A percentile compares a stretch with the other conserved stretches of the same genome.
These are phyloP conservation scores for Penium margaritaceum DNA, from an alignment of 139 green algal species.

Conservation along the genomic window DNA sequence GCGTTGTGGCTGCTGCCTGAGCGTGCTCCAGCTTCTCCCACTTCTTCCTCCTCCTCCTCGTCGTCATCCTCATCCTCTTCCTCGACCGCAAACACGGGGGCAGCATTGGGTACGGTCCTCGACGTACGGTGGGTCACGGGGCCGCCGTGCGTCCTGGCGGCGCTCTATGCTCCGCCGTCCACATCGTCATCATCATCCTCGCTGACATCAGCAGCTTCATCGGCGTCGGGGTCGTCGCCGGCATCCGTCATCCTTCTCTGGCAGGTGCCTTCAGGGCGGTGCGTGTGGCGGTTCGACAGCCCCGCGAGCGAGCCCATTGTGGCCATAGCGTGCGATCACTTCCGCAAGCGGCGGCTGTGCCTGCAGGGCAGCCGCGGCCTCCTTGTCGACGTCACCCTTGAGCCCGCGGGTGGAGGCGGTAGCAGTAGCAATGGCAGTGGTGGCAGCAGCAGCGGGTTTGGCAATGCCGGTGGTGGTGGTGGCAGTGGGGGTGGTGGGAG, in stretches of 20 bases:
- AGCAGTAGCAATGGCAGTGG: no score
- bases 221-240: background rate
- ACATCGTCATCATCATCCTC: no score
- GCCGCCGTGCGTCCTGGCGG: conserved; percentile 29
- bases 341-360: conserved; percentile 2
- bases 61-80: no score
- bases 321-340: conserved; percentile 9
- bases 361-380: background rate
- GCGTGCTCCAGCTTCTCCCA: no score
- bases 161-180: conserved; percentile 17
- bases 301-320: conserved; percentile 10
- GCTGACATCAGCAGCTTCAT: no score
- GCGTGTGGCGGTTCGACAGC: conserved; percentile 16
- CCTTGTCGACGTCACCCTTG: background rate
- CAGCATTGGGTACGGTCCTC: conserved; percentile 8
- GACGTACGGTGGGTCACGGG: conserved; percentile 28
- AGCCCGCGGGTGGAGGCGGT: background rate
- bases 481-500: background rate
- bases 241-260: background rate
- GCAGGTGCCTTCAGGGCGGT: no score
- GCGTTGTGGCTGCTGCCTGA: conserved; percentile 15
- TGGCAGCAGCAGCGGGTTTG: no score
- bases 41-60: no score
- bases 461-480: background rate
- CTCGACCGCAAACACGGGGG: background rate